A percentile compares a stretch with the other conserved stretches of the same genome.
phyloP scores from a whole-genome alignment of 2,329 filamentous ascomycete genomes.

The Cladosporium sp. region DNA sequence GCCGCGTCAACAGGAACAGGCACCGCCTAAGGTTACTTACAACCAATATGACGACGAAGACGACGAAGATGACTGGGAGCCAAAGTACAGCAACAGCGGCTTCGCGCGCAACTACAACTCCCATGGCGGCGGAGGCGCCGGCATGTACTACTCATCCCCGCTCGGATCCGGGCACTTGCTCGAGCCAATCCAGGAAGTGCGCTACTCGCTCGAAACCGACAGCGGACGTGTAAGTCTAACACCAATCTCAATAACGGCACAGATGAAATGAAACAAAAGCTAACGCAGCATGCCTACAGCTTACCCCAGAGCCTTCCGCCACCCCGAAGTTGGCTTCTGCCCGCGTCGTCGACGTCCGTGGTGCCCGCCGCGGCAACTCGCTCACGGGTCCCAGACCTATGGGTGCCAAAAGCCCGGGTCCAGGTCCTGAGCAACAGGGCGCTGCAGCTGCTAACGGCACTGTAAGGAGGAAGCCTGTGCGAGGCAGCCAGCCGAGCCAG shows the following conservation, averaged over 20 bases:
- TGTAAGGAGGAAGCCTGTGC: constrained; percentile 21
- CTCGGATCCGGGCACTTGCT: constrained; percentile 37
- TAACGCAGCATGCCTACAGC: constrained; percentile 9
- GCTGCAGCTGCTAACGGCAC: constrained; percentile 13
- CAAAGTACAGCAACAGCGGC: constrained; percentile 31
- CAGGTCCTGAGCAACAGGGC: constrained; percentile 1
- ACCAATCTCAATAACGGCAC: not conserved
- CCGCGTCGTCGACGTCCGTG: constrained; percentile 26
- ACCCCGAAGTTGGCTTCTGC: constrained; percentile 20
- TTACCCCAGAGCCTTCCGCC: constrained; percentile 25
- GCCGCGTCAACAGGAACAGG: constrained; percentile 13
- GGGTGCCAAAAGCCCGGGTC: constrained; percentile 35
- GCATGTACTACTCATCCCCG: constrained; percentile 31
- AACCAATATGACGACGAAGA: constrained; percentile 23
- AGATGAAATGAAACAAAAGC: constrained; percentile 5
- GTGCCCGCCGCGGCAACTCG: constrained; percentile 31
- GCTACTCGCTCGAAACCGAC: constrained; percentile 48
- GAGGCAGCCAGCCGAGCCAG: constrained; percentile 11
- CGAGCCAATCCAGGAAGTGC: constrained; percentile 49
- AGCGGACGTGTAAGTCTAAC: constrained; percentile 26
- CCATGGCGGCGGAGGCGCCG: not conserved
- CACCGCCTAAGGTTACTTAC: constrained; percentile 21
- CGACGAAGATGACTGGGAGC: constrained; percentile 24
- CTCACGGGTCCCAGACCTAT: constrained; percentile 49
- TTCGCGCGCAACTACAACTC: constrained; percentile 18